Base-by-base conservation (phyloP, 495 filamentous ascomycete genomes). In the Aspergillus baeticus region DNA sequence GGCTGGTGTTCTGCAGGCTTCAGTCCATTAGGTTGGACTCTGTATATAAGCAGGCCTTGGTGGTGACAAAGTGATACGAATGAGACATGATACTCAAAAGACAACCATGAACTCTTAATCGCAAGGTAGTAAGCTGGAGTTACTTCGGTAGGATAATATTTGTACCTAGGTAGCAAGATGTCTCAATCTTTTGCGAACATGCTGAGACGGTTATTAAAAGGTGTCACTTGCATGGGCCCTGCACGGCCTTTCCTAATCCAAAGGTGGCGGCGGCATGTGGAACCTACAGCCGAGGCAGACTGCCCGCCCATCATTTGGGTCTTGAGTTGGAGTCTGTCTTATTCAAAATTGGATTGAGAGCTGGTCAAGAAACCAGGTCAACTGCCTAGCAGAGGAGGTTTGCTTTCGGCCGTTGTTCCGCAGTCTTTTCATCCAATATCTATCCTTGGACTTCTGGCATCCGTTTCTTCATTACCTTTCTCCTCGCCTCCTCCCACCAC, bases 1-100 rank as follows among this genome's bases (percentile, higher is more conserved):
- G 47, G 34, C 43, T 61, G 63, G 71, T 74, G 69, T 71, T 74
- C 26, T 60, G 60, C 61, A 59, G 68, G 63, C 44, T 39, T 55
- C 49, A 61, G 56, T 67, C 52, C 55, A 65, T 53, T 57, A 33
- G 22, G 35, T 10, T 47, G 54, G 51, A 55, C 48, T 53, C 50
- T 76, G 73, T 76, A 76, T 67, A 76, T 76, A 74, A 64, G 64
- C 67, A 58, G 61, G 45, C 43, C 54, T 61, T 41, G 36, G 58
- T 63, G 50, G 17, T 42, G 26, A 29, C 8, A 29, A 49, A 42
- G 18, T 49, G 44, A 22, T 51, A 53, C 45, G 49, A 57, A 59
- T 41, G 55, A 53, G 42, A 51, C 46, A 13, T 44, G 17, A 26
- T 8, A n/a, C 33, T 26, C 15, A 38, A n/a, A 20, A 42, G 23